Evolutionary conservation across 805 yeast species (phyloP).

Genomic region (Ogataea minuta): DNA sequence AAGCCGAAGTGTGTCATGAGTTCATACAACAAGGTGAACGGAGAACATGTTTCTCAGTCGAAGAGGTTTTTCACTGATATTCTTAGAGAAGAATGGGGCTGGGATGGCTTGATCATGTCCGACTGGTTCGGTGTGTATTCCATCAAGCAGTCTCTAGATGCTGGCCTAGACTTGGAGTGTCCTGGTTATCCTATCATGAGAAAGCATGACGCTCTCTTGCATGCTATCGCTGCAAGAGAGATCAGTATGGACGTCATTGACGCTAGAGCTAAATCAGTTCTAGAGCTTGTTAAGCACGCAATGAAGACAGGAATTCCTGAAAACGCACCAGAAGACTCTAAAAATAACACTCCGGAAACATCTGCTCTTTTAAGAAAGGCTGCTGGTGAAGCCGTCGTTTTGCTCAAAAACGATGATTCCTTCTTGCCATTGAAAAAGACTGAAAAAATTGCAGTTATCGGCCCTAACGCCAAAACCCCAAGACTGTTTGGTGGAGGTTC

Average conservation of each 20-base stretch:
- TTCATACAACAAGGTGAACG: constrained; percentile 61
- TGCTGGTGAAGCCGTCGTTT: constrained; percentile 52
- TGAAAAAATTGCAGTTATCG: constrained; percentile 51
- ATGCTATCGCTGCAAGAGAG: constrained; percentile 44
- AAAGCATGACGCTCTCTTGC: constrained; percentile 39
- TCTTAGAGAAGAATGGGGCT: constrained; percentile 57
- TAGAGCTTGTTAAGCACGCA: constrained; percentile 46
- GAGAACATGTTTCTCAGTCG: constrained; percentile 56
- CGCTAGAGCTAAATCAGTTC: constrained; percentile 47
- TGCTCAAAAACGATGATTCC: constrained; percentile 51
- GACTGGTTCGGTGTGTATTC: constrained; percentile 67
- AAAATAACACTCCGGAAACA: constrained; percentile 51
- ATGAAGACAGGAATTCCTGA: constrained; percentile 42
- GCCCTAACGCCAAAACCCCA: constrained; percentile 54
- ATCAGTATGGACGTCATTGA: constrained; percentile 43
- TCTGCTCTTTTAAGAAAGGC: constrained; percentile 40
- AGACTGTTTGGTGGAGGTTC: constrained; percentile 64
- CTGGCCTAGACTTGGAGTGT: constrained; percentile 66
- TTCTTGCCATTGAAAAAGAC: constrained; percentile 46
- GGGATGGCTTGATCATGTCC: constrained; percentile 56
- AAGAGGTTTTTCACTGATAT: constrained; percentile 44
- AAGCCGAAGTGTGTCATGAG: constrained; percentile 61
- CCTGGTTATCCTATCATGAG: constrained; percentile 59
- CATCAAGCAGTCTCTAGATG: constrained; percentile 44
- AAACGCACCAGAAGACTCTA: constrained; percentile 36